Evolutionary conservation across 176 grass and related monocot species (phyloP).

Genomic region (Juncus inflexus): DNA sequence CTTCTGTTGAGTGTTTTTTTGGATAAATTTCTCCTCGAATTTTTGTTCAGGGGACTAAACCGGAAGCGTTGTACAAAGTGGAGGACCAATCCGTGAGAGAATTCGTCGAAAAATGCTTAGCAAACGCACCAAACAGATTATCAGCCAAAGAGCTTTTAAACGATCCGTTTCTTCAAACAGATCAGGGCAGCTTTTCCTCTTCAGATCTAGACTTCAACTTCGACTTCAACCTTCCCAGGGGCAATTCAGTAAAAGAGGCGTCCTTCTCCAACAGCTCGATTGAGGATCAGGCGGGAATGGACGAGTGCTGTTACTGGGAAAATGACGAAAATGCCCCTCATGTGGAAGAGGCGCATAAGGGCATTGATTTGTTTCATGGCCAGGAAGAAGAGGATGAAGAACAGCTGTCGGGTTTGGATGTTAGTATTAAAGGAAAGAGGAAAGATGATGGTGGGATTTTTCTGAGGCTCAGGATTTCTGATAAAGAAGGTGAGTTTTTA

Average conservation of each 20-base stretch:
- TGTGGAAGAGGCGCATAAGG: slow-evolving; percentile 39
- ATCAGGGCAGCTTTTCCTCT: slow-evolving; percentile 19
- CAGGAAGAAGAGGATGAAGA: slow-evolving; percentile 49
- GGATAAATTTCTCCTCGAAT: slow-evolving; percentile 22
- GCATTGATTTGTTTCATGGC: slow-evolving; percentile 66
- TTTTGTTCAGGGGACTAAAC: slow-evolving; percentile 73
- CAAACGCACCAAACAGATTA: slow-evolving; percentile 45
- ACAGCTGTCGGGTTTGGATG: slow-evolving; percentile 55
- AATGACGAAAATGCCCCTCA: slow-evolving; percentile 30
- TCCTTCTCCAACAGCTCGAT: slow-evolving; percentile 41
- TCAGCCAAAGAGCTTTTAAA: slow-evolving; percentile 68
- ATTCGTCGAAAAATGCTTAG: slow-evolving; percentile 80
- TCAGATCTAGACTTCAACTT: neutral
- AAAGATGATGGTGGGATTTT: slow-evolving; percentile 69
- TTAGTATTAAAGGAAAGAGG: slow-evolving; percentile 77
- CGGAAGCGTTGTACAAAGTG: slow-evolving; percentile 71
- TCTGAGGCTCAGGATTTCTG: slow-evolving; percentile 64
- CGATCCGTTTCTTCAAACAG: slow-evolving; percentile 66
- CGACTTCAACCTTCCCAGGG: neutral
- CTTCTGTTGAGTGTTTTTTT: too few species aligned
- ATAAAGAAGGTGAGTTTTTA: slow-evolving; percentile 55
- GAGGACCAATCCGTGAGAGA: slow-evolving; percentile 56
- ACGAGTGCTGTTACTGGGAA: slow-evolving; percentile 48
- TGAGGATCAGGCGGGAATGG: slow-evolving; percentile 34
- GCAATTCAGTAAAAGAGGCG: slow-evolving; percentile 17